A percentile compares a stretch with the other conserved stretches of the same genome.
Evolutionary conservation across 768 basidiomycete genomes (phyloP).

Genomic region (Leccinum truebloodii): DNA sequence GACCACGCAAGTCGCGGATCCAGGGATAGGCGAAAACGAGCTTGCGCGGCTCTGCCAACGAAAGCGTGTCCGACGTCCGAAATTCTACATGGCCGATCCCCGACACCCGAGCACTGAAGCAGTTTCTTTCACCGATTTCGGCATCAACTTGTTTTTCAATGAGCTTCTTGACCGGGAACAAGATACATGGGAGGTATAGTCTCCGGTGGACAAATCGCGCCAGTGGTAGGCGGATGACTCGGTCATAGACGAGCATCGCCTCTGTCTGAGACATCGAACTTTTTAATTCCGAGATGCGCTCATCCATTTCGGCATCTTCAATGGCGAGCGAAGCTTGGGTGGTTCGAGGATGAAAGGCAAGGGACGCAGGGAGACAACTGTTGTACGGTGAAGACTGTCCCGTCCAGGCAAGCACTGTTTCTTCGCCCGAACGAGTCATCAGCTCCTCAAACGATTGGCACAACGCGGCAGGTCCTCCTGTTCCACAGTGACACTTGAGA

Average conservation of each 20-base stretch:
- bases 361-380: constrained; percentile 11
- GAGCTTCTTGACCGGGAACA: too few relatives aligned
- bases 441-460: background rate
- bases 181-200: too few relatives aligned
- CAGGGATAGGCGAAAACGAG: constrained; percentile 14
- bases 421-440: constrained; percentile 3
- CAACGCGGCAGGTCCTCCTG: background rate
- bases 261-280: background rate
- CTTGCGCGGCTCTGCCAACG: background rate
- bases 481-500: too few relatives aligned
- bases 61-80: background rate
- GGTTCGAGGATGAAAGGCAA: background rate
- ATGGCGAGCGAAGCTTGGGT: background rate
- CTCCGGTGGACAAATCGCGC: too few relatives aligned
- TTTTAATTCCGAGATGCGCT: background rate
- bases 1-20: constrained; percentile 10
- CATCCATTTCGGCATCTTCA: background rate
- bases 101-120: constrained; percentile 5
- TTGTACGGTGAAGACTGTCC: constrained; percentile 15
- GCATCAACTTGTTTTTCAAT: background rate
- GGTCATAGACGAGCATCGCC: too few relatives aligned
- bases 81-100: constrained; percentile 9
- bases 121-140: background rate
- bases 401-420: constrained; percentile 4
- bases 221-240: too few relatives aligned